Evolutionary conservation across 2,329 filamentous ascomycete species (phyloP).

Genomic region (Anthostomella pinea): DNA sequence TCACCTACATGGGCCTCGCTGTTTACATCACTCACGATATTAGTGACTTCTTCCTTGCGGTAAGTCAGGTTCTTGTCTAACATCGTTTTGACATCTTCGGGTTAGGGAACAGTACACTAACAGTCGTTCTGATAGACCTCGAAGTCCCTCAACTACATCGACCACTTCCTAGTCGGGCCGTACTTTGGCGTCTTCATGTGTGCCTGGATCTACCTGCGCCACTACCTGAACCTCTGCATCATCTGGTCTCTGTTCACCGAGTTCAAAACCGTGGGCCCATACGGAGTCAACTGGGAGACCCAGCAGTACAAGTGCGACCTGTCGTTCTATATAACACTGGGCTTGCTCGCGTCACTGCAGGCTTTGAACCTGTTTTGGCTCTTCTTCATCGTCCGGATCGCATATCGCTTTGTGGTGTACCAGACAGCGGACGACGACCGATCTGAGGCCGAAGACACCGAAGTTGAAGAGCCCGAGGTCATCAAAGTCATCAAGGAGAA

Average conservation of each 20-base stretch:
- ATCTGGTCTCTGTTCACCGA: slow-evolving; percentile 73
- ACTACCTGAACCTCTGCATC: slow-evolving; percentile 78
- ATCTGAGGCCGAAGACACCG: slow-evolving; percentile 66
- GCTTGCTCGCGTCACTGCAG: slow-evolving; percentile 65
- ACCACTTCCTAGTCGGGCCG: slow-evolving; percentile 72
- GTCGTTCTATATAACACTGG: slow-evolving; percentile 64
- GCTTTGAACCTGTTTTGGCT: slow-evolving; percentile 80
- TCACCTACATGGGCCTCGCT: slow-evolving; percentile 89
- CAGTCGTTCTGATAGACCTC: slow-evolving; percentile 59
- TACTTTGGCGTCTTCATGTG: slow-evolving; percentile 82
- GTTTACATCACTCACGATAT: slow-evolving; percentile 96
- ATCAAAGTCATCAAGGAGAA: slow-evolving; percentile 17
- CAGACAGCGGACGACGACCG: slow-evolving; percentile 66
- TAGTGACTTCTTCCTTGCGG: slow-evolving; percentile 91
- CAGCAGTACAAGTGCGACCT: slow-evolving; percentile 76
- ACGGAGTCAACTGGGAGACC: slow-evolving; percentile 71
- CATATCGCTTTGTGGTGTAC: slow-evolving; percentile 64
- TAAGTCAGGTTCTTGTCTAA: slow-evolving; percentile 43
- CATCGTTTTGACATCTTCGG: neutral
- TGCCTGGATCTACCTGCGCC: slow-evolving; percentile 86
- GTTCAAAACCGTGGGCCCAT: slow-evolving; percentile 72
- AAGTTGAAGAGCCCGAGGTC: slow-evolving; percentile 43
- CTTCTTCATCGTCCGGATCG: slow-evolving; percentile 72
- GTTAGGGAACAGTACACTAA: slow-evolving; percentile 16
- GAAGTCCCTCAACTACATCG: slow-evolving; percentile 88